A percentile compares a stretch with the other conserved stretches of the same genome.
Evolutionary conservation across 192 early-diverging fungal genomes (phyloP).

Genomic region (Nowakowskiella sp.): DNA sequence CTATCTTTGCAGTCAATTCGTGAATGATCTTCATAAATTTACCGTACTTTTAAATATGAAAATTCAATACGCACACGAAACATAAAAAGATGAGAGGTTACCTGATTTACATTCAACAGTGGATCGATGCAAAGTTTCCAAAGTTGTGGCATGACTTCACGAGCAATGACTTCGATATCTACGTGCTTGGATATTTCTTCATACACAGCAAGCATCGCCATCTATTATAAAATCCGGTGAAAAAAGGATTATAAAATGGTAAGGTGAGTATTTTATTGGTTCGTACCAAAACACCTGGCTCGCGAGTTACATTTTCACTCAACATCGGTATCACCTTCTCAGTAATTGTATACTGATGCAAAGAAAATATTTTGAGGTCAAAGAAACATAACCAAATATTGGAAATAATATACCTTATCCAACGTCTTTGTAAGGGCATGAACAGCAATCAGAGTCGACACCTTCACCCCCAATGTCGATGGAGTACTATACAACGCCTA

Average conservation of each 20-base stretch:
- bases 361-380: background rate
- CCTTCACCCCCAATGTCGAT: conserved; percentile 58
- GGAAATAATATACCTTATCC: conserved; percentile 46
- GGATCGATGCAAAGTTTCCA: conserved; percentile 70
- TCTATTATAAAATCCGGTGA: conserved; percentile 16
- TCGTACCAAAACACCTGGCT: conserved; percentile 68
- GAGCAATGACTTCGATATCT: conserved; percentile 68
- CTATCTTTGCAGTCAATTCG: conserved; percentile 11
- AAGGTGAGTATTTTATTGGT: conserved; percentile 1
- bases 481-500: conserved; percentile 61
- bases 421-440: conserved; percentile 58
- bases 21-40: conserved; percentile 26
- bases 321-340: conserved; percentile 74
- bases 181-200: conserved; percentile 65
- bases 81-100: too few relatives aligned
- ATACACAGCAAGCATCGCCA: conserved; percentile 72
- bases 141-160: conserved; percentile 65
- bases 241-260: background rate
- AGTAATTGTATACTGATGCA: too few relatives aligned
- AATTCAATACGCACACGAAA: too few relatives aligned
- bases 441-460: conserved; percentile 61
- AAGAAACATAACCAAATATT: background rate
- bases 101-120: conserved; percentile 61
- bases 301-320: conserved; percentile 64
- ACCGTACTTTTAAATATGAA: conserved; percentile 12